Evolutionary conservation across 2,329 filamentous ascomycete species (phyloP), one percentile per base, ranked within the genome.

Genomic region (Arachnomyces sp.): DNA sequence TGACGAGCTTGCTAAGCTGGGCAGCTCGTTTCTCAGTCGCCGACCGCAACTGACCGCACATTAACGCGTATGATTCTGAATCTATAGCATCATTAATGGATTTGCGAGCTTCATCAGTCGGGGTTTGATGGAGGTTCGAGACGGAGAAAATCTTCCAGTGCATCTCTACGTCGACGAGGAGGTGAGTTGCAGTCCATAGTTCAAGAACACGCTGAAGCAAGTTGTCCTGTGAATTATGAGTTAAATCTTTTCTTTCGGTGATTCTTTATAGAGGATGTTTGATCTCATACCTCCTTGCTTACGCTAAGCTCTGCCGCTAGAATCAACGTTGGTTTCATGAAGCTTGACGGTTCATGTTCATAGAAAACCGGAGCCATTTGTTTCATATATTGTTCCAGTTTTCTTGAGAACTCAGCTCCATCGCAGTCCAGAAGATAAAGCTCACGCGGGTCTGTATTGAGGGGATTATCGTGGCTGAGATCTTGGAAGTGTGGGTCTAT

Each of bases 151-250:
- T 57, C 43, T 71, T 66, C 65, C 71, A 72, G 35, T 60, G 59
- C 16, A 72, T 47, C 16, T 68, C 63, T 3, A 56, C 59, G 15
- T 72, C 68, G n/a, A 70, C 68, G 12, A 79, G 63, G 34, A 78
- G 65, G 30, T 68, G 65, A 6, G 74, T 78, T 11, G 69, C 67
- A 20, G 72, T 65, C 73, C 74, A 79, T 3, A 79, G 60, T 47
- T 78, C 72, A 34, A 77, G 56, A 2, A 67, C 67, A 32, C 72
- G 68, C 13, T 66, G 58, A 9, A 78, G 57, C 7, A 77, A 58
- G 12, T 58, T 55, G 48, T 74, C 69, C 54, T 67, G 46, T 11
- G 39, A 39, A 4, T 37, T 43, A 43, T n/a, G 14, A 35, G 14
- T 25, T 20, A 9, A 25, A 25, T 5, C 9, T 25, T 9, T 25